Percentiles rank a stretch among this genome's conserved stretches.
Evolutionary conservation across 1,284 basidiomycete species (phyloP).

Genomic region (Stereum hirsutum): DNA sequence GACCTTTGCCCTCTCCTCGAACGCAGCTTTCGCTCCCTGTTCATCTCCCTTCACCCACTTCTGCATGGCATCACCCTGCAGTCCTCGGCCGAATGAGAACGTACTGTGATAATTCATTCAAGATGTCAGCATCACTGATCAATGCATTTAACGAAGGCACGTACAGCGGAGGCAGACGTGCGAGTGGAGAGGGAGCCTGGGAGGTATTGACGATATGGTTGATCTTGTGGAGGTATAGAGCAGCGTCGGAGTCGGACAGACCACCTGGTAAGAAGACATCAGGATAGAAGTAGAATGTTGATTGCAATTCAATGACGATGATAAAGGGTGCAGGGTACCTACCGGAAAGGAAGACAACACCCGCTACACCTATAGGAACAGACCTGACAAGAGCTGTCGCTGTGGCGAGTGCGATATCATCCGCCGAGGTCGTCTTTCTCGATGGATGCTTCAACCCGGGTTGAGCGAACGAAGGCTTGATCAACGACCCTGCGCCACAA

Average conservation of each 20-base stretch:
- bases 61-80: constrained; percentile 39
- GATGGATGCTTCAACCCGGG: constrained; percentile 34
- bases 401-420: constrained; percentile 37
- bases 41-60: constrained; percentile 36
- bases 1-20: constrained; percentile 31
- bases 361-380: constrained; percentile 36
- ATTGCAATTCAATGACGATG: background rate
- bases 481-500: constrained; percentile 29
- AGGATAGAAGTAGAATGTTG: background rate
- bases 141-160: too few species aligned
- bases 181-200: constrained; percentile 21
- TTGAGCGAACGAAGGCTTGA: constrained; percentile 45
- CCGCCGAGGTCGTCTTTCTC: constrained; percentile 25
- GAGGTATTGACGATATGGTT: constrained; percentile 26
- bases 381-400: constrained; percentile 36
- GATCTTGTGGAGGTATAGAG: constrained; percentile 27
- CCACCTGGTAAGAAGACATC: constrained; percentile 23
- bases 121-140: too few species aligned
- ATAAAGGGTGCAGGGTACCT: constrained; percentile 5
- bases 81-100: constrained; percentile 40
- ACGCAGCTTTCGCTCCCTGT: constrained; percentile 26
- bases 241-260: constrained; percentile 27
- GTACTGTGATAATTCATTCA: too few species aligned
- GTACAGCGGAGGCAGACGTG: constrained; percentile 29
- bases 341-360: constrained; percentile 42